Conservation (phyloP, 441 rosid genomes). For the Flueggea neowawraea region DNA sequence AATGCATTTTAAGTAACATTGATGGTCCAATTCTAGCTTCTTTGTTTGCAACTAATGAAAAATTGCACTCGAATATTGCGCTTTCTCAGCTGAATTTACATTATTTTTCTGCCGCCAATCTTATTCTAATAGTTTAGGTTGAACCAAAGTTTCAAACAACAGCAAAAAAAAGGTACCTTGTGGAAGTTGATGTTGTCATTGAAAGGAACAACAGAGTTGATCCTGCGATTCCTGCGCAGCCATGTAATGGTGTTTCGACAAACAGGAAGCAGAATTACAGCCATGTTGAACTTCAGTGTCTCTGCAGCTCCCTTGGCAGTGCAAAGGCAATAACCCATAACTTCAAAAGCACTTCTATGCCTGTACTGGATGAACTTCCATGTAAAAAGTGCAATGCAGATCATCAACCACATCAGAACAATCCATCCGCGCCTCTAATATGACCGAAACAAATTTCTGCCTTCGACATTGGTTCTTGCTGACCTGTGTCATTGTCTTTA, state of each 20-base stretch:
- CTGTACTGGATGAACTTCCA: constrained; percentile 52
- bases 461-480: constrained; percentile 17
- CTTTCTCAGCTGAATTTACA: too few species aligned
- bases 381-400: constrained; percentile 33
- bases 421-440: constrained; percentile 47
- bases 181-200: constrained; percentile 54
- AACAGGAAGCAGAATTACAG: constrained; percentile 48
- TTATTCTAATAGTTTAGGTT: too few species aligned
- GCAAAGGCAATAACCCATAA: constrained; percentile 54
- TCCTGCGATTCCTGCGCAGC: constrained; percentile 33
- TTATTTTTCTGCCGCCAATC: too few species aligned
- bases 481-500: background rate
- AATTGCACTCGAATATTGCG: too few species aligned
- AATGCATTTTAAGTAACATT: background rate
- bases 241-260: constrained; percentile 42
- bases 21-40: too few species aligned
- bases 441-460: constrained; percentile 34
- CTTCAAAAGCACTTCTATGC: constrained; percentile 35
- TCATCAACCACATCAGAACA: constrained; percentile 29
- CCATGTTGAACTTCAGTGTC: constrained; percentile 56
- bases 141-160: too few species aligned
- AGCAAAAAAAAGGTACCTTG: constrained; percentile 27
- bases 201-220: constrained; percentile 38
- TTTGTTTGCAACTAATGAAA: too few species aligned
- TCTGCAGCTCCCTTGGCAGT: constrained; percentile 65